Evolutionary conservation across 768 basidiomycete species (phyloP).

Genomic region (Guyanaporus albipodus): DNA sequence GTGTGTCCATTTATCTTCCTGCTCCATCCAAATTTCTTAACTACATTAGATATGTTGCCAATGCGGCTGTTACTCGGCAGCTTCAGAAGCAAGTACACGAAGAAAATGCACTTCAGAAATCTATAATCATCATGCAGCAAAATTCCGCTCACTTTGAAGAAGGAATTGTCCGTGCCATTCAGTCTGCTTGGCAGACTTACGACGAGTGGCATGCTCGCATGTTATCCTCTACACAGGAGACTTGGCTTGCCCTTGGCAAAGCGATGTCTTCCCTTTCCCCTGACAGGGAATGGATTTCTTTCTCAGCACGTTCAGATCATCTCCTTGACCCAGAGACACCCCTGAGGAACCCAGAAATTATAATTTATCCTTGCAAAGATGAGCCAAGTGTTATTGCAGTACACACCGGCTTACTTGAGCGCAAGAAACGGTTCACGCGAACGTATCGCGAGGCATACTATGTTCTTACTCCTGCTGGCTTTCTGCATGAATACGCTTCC

Average conservation of each 20-base stretch:
- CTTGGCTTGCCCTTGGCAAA: slow-evolving; percentile 64
- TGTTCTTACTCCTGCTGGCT: slow-evolving; percentile 93
- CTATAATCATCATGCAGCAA: slow-evolving; percentile 96
- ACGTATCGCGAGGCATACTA: slow-evolving; percentile 83
- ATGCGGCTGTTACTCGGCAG: slow-evolving; percentile 70
- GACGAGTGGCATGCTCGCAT: slow-evolving; percentile 92
- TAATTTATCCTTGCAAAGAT: slow-evolving; percentile 87
- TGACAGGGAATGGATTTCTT: slow-evolving; percentile 93
- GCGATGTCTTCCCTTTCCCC: slow-evolving; percentile 78
- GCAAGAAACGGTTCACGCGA: slow-evolving; percentile 94
- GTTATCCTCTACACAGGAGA: slow-evolving; percentile 65
- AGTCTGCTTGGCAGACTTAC: slow-evolving; percentile 96
- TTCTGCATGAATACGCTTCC: slow-evolving; percentile 85
- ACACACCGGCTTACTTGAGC: slow-evolving; percentile 86
- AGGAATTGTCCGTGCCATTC: slow-evolving; percentile 90
- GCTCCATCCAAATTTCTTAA: background rate
- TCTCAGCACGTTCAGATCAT: slow-evolving; percentile 90
- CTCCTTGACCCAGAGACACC: slow-evolving; percentile 97
- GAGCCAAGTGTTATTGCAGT: slow-evolving; percentile 83
- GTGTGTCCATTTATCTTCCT: background rate
- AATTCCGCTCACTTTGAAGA: slow-evolving; percentile 97
- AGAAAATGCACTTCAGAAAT: slow-evolving; percentile 97
- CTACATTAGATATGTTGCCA: slow-evolving; percentile 54
- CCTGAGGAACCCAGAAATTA: slow-evolving; percentile 68
- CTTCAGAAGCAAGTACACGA: slow-evolving; percentile 91